These are phyloP conservation scores for Pleoardoris graminearum DNA, from an alignment of 2,329 filamentous ascomycete genomes.

Conservation along the genomic window DNA sequence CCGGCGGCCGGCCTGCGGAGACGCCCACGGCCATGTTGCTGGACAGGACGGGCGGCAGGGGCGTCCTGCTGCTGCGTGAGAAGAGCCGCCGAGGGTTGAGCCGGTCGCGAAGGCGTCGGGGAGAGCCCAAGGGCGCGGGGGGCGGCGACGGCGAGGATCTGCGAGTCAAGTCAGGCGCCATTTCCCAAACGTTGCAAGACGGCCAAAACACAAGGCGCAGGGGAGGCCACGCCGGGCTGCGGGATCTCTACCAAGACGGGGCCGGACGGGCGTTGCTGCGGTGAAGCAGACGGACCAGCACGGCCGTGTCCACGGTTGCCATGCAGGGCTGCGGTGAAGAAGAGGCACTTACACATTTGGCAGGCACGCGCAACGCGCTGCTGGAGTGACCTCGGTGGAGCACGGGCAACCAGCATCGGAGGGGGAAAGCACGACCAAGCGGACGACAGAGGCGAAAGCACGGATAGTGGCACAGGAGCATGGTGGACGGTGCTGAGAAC, in stretches of 20 bases:
- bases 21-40: not conserved
- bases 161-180: no score
- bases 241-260: not conserved
- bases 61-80: not conserved
- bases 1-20: not conserved
- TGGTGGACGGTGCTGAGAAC: no score
- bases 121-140: no score
- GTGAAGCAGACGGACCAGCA: not conserved
- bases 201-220: not conserved
- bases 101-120: no score
- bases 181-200: slow-evolving; percentile 2
- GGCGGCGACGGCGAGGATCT: no score
- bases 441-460: not conserved
- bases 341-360: not conserved
- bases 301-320: not conserved
- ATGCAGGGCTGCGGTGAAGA: not conserved
- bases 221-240: not conserved
- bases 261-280: not conserved
- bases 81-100: not conserved
- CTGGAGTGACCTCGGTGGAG: not conserved
- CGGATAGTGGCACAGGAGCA: not conserved
- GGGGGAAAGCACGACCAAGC: not conserved
- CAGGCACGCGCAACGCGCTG: not conserved
- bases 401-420: not conserved
- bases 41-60: not conserved